Percentiles rank a stretch among this genome's conserved stretches.
phyloP scores from a whole-genome alignment of 139 green algal genomes.

The Closterium sp. region DNA sequence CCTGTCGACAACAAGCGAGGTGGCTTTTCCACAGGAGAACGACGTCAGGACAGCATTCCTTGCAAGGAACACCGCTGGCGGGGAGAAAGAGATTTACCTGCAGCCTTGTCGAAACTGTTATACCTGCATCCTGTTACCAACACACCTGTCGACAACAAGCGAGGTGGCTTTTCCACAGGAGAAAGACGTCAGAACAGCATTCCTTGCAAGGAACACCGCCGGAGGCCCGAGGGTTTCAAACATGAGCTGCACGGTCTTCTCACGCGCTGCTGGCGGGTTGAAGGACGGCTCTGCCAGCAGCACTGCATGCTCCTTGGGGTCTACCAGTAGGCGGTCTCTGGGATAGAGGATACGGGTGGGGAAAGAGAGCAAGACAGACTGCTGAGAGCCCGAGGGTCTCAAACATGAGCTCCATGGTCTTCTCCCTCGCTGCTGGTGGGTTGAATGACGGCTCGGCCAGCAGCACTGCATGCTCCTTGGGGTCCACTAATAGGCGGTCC shows the following conservation, averaged over 20 bases:
- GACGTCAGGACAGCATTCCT: too few species aligned
- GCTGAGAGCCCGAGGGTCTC: too few species aligned
- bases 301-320: too few species aligned
- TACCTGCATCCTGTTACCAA: too few species aligned
- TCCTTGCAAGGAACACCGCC: slow-evolving; percentile 87
- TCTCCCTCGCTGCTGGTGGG: slow-evolving; percentile 67
- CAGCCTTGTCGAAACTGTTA: too few species aligned
- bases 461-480: slow-evolving; percentile 84
- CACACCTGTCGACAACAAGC: slow-evolving; percentile 82
- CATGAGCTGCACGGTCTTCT: too few species aligned
- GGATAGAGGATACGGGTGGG: too few species aligned
- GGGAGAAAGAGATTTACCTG: too few species aligned
- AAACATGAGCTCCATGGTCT: slow-evolving; percentile 74
- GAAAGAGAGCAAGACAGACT: too few species aligned
- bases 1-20: slow-evolving; percentile 86
- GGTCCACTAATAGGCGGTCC: slow-evolving; percentile 69
- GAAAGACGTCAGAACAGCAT: slow-evolving; percentile 80
- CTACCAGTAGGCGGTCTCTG: too few species aligned
- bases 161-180: slow-evolving; percentile 80
- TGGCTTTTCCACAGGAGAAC: slow-evolving; percentile 85
- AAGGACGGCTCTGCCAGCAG: too few species aligned
- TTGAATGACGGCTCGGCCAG: slow-evolving; percentile 82
- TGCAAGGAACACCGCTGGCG: slow-evolving; percentile 82
- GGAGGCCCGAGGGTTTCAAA: slow-evolving; percentile 71
- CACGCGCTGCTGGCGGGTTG: too few species aligned